Conservation (phyloP, 2,329 filamentous ascomycete species). For the Diplodia corticola region DNA sequence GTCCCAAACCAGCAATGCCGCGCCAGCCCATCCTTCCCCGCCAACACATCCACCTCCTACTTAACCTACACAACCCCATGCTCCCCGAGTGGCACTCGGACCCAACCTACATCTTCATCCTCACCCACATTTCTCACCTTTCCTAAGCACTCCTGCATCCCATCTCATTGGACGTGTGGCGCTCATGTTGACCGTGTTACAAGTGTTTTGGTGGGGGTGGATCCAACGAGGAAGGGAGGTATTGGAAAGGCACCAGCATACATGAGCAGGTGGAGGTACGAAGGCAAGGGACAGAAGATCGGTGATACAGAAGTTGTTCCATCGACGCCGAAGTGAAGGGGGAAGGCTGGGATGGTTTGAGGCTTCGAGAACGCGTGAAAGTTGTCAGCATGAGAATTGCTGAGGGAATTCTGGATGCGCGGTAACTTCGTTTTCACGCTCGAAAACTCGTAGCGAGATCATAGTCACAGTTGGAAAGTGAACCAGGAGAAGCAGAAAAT, state of each 20-base stretch:
- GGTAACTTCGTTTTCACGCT: too few species aligned
- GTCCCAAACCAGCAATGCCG: not conserved
- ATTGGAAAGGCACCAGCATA: constrained; percentile 48
- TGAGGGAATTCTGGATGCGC: too few species aligned
- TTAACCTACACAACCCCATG: constrained; percentile 36
- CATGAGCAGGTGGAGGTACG: constrained; percentile 52
- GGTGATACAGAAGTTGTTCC: constrained; percentile 44
- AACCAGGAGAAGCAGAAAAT: too few species aligned
- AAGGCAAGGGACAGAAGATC: constrained; percentile 27
- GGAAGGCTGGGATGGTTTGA: not conserved
- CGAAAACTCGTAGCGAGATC: too few species aligned
- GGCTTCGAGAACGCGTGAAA: not conserved
- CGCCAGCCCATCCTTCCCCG: not conserved
- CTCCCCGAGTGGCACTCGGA: constrained; percentile 49
- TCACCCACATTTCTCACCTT: constrained; percentile 46
- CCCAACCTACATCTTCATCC: constrained; percentile 46
- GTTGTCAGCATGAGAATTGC: not conserved
- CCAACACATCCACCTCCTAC: constrained; percentile 28
- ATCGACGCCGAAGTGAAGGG: not conserved
- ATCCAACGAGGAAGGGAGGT: constrained; percentile 55
- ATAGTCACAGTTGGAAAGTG: too few species aligned
- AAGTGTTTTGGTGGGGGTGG: constrained; percentile 55
- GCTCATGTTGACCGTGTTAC: not conserved
- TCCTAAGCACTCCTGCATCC: constrained; percentile 29
- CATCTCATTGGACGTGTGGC: not conserved